Evolutionary conservation across 2,329 filamentous ascomycete species (phyloP), one percentile per base, ranked within the genome.

Genomic region (Stachybotrys elegans): DNA sequence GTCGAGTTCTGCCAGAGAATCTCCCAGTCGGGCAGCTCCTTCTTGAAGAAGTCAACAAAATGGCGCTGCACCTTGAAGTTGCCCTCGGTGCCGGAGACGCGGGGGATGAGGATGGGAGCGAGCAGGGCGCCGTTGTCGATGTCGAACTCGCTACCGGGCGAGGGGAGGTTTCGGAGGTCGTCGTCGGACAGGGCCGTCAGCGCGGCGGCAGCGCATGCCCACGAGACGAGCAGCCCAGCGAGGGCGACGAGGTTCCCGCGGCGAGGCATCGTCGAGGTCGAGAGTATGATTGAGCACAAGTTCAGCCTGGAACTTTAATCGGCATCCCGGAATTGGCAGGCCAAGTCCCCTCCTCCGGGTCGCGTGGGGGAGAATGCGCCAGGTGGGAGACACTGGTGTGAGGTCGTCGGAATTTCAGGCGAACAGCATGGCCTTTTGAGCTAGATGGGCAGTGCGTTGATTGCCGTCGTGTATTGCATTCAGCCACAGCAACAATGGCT

Each of bases 1-100:
- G 88, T 92, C n/a, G 87, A 90, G 66, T 97, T 97, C 60, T 98
- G 92, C 68, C 88, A 88, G 39, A 83, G 75, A 35, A 95, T 63
- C 5, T 71, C 76, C 93, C 93, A 98, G 27, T 78, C 69, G 1
- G 92, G 90, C 19, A 97, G 78, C 16, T 82, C 71, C 6, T 71
- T 72, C 40, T 67, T 67, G 68, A 97, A 95, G 75, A 93, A 97
- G 61, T 84, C 70, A 57, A 84, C 78, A 58, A 98, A 89, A 67
- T 97, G 92, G 35, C 80, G 75, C 54, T 93, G 85, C 4, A 87
- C 88, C 42, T 75, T 76, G 14, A 68, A 63, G 13, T 85, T 88
- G 22, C 89, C 90, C 1, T 83, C 73, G 1, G 90, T 95, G 14
- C 91, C 93, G 6, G 93, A 88, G 0, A 98, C 91, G 48, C 93